phyloP scores from a whole-genome alignment of 208 protist species.

The Trypanosoma boissoni region DNA sequence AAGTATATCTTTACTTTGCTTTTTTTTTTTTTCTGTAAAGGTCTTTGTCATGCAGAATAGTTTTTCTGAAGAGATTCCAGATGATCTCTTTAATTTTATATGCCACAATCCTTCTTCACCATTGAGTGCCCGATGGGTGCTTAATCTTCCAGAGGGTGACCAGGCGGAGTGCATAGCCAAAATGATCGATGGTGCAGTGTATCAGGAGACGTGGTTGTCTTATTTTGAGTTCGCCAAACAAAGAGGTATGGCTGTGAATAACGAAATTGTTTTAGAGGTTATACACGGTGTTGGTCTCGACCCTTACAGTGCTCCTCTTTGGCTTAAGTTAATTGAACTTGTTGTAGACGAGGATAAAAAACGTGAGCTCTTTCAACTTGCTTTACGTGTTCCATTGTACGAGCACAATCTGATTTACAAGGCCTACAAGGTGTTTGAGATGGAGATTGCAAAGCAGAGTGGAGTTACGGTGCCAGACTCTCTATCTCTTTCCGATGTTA shows the following conservation, averaged over 20 bases:
- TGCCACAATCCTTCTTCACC: slow-evolving; percentile 46
- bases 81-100: slow-evolving; percentile 29
- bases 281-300: slow-evolving; percentile 76
- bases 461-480: neutral
- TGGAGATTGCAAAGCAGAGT: slow-evolving; percentile 11
- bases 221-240: slow-evolving; percentile 68
- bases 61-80: slow-evolving; percentile 2
- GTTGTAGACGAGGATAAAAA: slow-evolving; percentile 34
- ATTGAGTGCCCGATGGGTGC: slow-evolving; percentile 43
- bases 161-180: slow-evolving; percentile 40
- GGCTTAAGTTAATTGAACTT: slow-evolving; percentile 47
- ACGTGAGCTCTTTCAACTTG: slow-evolving; percentile 62
- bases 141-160: slow-evolving; percentile 42
- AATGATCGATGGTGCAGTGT: slow-evolving; percentile 69
- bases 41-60: slow-evolving; percentile 6
- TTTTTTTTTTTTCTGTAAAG: slow-evolving; percentile 8
- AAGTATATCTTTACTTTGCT: slow-evolving; percentile 9
- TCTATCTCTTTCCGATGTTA: slow-evolving; percentile 14
- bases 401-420: slow-evolving; percentile 36
- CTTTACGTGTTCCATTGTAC: slow-evolving; percentile 66
- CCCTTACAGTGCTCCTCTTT: slow-evolving; percentile 63
- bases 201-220: slow-evolving; percentile 73
- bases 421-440: slow-evolving; percentile 43
- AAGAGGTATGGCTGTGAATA: slow-evolving; percentile 40
- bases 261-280: slow-evolving; percentile 58